A percentile compares a stretch with the other conserved stretches of the same genome.
phyloP scores from a whole-genome alignment of 2,329 filamentous ascomycete genomes.

The Myriangium duriaei region DNA sequence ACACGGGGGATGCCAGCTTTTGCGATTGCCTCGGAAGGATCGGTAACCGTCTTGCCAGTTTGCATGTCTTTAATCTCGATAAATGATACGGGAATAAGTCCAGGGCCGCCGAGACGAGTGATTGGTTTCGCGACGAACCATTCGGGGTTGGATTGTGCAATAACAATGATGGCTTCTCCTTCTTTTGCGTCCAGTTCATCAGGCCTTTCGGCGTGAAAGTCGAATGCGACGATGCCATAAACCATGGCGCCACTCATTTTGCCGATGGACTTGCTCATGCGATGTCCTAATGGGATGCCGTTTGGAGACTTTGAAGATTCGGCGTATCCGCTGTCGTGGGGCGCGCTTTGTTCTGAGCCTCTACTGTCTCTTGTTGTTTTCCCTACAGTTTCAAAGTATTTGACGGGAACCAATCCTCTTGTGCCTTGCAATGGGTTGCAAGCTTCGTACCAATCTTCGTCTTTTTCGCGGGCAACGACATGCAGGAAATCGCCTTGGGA shows the following conservation, averaged over 20 bases:
- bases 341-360: conserved; percentile 32
- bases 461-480: conserved; percentile 91
- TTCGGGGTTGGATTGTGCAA: conserved; percentile 94
- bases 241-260: conserved; percentile 68
- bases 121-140: conserved; percentile 99
- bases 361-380: conserved; percentile 85
- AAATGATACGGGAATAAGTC: conserved; percentile 90
- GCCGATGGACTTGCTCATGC: conserved; percentile 30
- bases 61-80: conserved; percentile 93
- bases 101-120: conserved; percentile 84
- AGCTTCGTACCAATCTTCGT: conserved; percentile 93
- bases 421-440: conserved; percentile 88
- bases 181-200: conserved; percentile 93
- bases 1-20: conserved; percentile 86
- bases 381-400: conserved; percentile 83
- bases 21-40: conserved; percentile 73
- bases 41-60: conserved; percentile 66
- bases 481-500: conserved; percentile 95
- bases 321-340: conserved; percentile 86
- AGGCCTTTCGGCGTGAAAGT: conserved; percentile 88
- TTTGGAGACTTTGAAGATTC: conserved; percentile 30
- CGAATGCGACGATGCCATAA: conserved; percentile 92
- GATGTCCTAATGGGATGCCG: conserved; percentile 17
- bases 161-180: conserved; percentile 94
- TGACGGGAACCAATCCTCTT: conserved; percentile 82